Conservation (phyloP, 2,329 filamentous ascomycete genomes). For the Tympanopsis confertula region DNA sequence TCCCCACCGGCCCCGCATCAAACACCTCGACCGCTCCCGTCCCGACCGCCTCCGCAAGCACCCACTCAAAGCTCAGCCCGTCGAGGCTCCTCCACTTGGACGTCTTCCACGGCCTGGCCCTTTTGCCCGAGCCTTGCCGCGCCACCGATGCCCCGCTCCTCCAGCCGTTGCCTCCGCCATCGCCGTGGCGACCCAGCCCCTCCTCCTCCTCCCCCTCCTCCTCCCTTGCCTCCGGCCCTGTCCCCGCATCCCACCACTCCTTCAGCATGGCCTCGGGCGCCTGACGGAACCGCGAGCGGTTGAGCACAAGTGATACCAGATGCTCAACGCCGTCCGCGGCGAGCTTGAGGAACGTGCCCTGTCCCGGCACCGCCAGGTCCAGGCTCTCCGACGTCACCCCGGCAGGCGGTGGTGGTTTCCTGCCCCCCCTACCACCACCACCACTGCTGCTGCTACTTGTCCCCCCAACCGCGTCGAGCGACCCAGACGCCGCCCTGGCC, state of each 20-base stretch:
- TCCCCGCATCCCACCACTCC: slow-evolving; percentile 62
- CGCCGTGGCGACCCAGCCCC: slow-evolving; percentile 37
- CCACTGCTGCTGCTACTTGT: slow-evolving; percentile 39
- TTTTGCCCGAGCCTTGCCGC: too few relatives aligned
- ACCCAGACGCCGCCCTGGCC: slow-evolving; percentile 55
- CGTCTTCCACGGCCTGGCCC: slow-evolving; percentile 47
- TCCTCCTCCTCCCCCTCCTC: slow-evolving; percentile 31
- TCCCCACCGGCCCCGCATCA: slow-evolving; percentile 63
- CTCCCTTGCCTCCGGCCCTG: slow-evolving; percentile 28
- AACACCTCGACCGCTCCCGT: slow-evolving; percentile 63
- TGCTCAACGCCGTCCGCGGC: slow-evolving; percentile 49
- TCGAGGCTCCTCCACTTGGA: slow-evolving; percentile 62
- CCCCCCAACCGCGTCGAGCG: slow-evolving; percentile 58
- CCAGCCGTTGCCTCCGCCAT: not conserved
- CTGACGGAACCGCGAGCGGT: slow-evolving; percentile 45
- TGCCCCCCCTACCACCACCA: slow-evolving; percentile 18
- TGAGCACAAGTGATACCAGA: slow-evolving; percentile 43
- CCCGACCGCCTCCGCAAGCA: slow-evolving; percentile 60
- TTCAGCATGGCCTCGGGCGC: slow-evolving; percentile 47
- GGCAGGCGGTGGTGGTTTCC: slow-evolving; percentile 2
- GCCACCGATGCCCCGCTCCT: too few relatives aligned
- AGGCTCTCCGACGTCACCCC: slow-evolving; percentile 17
- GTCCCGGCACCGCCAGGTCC: slow-evolving; percentile 53
- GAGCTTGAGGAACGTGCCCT: slow-evolving; percentile 57
- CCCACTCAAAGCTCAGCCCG: slow-evolving; percentile 61